Base-by-base conservation (phyloP, 768 basidiomycete species). In the Lactifluus pinguis region DNA sequence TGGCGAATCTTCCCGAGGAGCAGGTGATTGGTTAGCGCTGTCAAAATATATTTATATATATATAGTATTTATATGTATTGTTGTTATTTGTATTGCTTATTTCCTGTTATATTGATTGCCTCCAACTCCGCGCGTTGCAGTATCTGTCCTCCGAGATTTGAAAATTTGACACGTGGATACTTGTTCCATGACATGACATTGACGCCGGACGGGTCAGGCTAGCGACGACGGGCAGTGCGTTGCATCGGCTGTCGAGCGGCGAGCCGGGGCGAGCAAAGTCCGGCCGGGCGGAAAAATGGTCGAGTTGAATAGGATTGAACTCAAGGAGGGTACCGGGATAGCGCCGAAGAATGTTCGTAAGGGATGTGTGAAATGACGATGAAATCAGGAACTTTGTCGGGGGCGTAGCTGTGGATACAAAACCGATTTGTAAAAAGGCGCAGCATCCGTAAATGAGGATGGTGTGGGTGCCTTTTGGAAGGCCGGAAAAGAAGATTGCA, bases 341-440 rank as follows among this genome's bases (percentile, higher is more conserved):
- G 56, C 56, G 56, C 61, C 61, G 56, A 57, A 15, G 55, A 62
- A 62, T 53, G 56, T 62, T 57, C 55, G 59, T 29, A n/a, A 15
- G 54, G 49, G 5, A 34, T 5, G 32, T 56, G 45, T 51, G 13
- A 51, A 51, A 56, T 51, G 60, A 56, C 54, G 55, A 61, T 51
- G 42, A 39, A 47, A 45, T 56, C 48, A 55, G 32, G 53, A 47
- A 44, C 44, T 34, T 17, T 30, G 41, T 50, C 59, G 25, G 53
- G 53, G 59, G 59, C 59, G 59, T 50, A 50, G 49, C n/a, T 34
- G 59, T 60, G 59, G 59, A 17, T 59, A 47, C 21, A 42, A 42
- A 17, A 47, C 21, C 17, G 17, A 17, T 7, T 15, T 34, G 9
- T 34, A 32, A 32, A 32, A 7, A 32, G 32, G 32, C 32, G 32